Percentiles rank a stretch among this genome's conserved stretches.
Evolutionary conservation across 2,329 filamentous ascomycete genomes (phyloP).

Genomic region (Microdochium trichocladiopsis): DNA sequence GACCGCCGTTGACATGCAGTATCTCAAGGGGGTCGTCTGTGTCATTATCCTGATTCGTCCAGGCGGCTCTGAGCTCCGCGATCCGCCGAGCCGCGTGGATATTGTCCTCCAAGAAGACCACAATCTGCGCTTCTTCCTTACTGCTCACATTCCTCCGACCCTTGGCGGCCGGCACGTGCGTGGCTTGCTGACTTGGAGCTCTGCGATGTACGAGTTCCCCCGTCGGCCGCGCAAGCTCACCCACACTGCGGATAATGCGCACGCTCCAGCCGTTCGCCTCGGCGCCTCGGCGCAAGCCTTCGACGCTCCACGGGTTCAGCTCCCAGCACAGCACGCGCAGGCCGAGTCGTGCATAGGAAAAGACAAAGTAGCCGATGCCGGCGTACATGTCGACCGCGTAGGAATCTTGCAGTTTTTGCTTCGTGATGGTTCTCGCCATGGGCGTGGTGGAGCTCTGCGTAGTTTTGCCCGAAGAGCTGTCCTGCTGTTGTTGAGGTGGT

Average conservation of each 20-base stretch:
- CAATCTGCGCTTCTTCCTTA: slow-evolving; percentile 40
- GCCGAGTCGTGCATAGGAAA: slow-evolving; percentile 70
- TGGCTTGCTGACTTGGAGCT: neutral
- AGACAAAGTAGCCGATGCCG: slow-evolving; percentile 90
- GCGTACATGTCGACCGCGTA: slow-evolving; percentile 79
- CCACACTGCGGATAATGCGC: slow-evolving; percentile 37
- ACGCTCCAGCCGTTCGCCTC: slow-evolving; percentile 59
- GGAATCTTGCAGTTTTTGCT: slow-evolving; percentile 8
- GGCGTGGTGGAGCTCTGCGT: slow-evolving; percentile 2
- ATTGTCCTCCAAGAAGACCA: slow-evolving; percentile 68
- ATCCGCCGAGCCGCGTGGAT: slow-evolving; percentile 38
- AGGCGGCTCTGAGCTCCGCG: slow-evolving; percentile 22
- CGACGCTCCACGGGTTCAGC: slow-evolving; percentile 80
- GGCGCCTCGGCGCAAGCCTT: slow-evolving; percentile 74
- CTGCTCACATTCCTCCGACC: slow-evolving; percentile 14
- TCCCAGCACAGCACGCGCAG: slow-evolving; percentile 81
- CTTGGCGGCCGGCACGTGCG: too few relatives aligned
- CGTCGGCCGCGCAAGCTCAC: slow-evolving; percentile 20
- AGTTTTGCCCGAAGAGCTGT: slow-evolving; percentile 19
- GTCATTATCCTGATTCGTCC: neutral
- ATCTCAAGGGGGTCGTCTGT: slow-evolving; percentile 29
- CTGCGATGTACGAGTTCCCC: neutral
- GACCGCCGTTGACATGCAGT: slow-evolving; percentile 56
- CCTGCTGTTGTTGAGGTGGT: slow-evolving; percentile 28
- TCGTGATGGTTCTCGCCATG: slow-evolving; percentile 4